Conservation (phyloP, 345 rosid species). For the Turnera subulata region DNA sequence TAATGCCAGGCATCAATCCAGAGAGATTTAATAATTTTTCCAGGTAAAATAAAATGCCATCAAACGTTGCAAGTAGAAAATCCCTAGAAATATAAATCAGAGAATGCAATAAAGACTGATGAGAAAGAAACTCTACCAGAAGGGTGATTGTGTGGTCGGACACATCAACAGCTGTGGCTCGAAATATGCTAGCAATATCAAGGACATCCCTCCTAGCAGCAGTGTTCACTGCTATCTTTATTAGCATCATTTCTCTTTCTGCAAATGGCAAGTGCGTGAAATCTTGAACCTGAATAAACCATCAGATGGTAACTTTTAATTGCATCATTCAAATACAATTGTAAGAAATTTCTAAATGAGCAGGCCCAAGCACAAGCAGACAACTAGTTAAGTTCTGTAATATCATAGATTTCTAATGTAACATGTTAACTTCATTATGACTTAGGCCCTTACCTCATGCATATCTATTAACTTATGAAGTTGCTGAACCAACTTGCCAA, state of each 20-base stretch:
- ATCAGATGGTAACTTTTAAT: too few species aligned
- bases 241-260: slow-evolving; percentile 62
- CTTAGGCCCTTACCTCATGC: slow-evolving; percentile 47
- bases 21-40: too few species aligned
- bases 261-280: slow-evolving; percentile 68
- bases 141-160: slow-evolving; percentile 76
- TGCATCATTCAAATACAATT: too few species aligned
- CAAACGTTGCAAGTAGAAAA: too few species aligned
- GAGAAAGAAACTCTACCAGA: slow-evolving; percentile 34
- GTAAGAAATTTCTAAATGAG: neutral
- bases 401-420: neutral
- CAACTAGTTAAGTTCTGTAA: neutral
- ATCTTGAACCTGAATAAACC: slow-evolving; percentile 49
- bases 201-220: slow-evolving; percentile 65
- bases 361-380: neutral
- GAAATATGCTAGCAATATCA: slow-evolving; percentile 67
- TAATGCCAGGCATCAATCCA: neutral
- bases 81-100: too few species aligned
- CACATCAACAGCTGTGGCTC: slow-evolving; percentile 68
- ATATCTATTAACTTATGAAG: slow-evolving; percentile 50
- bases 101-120: neutral
- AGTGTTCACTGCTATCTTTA: slow-evolving; percentile 59
- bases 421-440: neutral
- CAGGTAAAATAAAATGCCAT: too few species aligned
- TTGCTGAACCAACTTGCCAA: slow-evolving; percentile 57